Evolutionary conservation across 2,329 filamentous ascomycete genomes (phyloP).

Genomic region (Coniochaeta ligniaria): DNA sequence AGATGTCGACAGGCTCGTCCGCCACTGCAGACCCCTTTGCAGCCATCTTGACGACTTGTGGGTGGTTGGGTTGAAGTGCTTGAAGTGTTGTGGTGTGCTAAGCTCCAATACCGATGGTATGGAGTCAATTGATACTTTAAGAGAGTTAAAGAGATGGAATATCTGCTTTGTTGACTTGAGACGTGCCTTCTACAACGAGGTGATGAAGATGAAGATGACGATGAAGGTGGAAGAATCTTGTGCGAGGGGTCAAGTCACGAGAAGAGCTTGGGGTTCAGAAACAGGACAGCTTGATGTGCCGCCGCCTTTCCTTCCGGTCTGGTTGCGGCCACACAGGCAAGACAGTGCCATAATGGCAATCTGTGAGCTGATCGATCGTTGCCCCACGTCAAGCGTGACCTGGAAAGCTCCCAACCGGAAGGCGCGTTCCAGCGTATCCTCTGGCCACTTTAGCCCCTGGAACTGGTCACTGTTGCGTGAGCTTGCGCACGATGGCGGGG

Average conservation of each 20-base stretch:
- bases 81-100: neutral
- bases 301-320: neutral
- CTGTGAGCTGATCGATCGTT: neutral
- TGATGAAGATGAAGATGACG: neutral
- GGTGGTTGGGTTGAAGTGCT: constrained; percentile 6
- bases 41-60: constrained; percentile 42
- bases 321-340: neutral
- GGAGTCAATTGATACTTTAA: constrained; percentile 1
- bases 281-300: neutral
- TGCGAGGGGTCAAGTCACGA: neutral
- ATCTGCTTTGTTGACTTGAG: neutral
- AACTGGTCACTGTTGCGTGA: neutral
- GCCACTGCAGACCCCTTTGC: constrained; percentile 51
- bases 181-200: neutral
- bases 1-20: constrained; percentile 53
- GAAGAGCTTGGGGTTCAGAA: neutral
- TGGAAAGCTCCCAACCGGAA: neutral
- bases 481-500: neutral
- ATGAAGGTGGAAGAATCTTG: neutral
- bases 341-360: neutral
- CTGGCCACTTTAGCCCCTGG: neutral
- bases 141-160: neutral
- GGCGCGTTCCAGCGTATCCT: neutral
- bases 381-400: neutral
- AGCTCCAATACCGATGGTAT: neutral